Conservation (phyloP, 1,284 basidiomycete species). For the Ganoderma lingzhi region DNA sequence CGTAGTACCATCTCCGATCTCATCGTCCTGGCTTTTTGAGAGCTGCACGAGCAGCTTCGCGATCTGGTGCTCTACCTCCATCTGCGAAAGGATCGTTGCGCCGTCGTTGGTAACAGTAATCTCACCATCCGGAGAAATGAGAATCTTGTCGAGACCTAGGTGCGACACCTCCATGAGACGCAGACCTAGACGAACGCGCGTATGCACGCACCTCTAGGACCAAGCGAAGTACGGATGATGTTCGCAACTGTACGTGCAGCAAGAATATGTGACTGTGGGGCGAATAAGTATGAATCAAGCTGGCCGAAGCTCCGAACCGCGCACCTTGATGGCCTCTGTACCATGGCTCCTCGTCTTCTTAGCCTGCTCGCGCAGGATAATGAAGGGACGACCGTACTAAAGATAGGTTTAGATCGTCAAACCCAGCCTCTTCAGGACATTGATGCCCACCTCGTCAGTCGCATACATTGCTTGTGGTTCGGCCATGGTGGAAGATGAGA, state of each 20-base stretch:
- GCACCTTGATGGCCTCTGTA: constrained; percentile 94
- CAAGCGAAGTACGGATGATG: constrained; percentile 95
- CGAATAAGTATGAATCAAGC: constrained; percentile 1
- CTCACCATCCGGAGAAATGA: constrained; percentile 98
- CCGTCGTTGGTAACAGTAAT: constrained; percentile 99
- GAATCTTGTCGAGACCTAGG: constrained; percentile 96
- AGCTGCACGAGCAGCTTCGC: constrained; percentile 97
- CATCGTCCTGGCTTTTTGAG: constrained; percentile 98
- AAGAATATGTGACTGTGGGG: constrained; percentile 90
- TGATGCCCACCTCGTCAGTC: constrained; percentile 81
- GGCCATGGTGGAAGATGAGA: constrained; percentile 45
- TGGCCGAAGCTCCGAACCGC: constrained; percentile 29
- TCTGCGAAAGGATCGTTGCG: constrained; percentile 94
- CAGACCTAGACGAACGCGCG: constrained; percentile 1
- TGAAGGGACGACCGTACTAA: constrained; percentile 96
- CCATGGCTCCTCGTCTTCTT: constrained; percentile 97
- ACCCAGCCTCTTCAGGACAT: constrained; percentile 16
- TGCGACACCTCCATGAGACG: constrained; percentile 6
- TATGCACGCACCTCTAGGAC: constrained; percentile 79
- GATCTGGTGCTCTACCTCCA: constrained; percentile 99
- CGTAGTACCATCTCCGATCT: constrained; percentile 99
- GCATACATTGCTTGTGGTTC: constrained; percentile 81
- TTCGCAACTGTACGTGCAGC: constrained; percentile 93
- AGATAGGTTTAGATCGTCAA: constrained; percentile 10
- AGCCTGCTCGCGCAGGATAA: constrained; percentile 95